Evolutionary conservation across 2,329 filamentous ascomycete genomes (phyloP), one percentile per base, ranked within the genome.

Genomic region (Penicillium sclerotigenum): DNA sequence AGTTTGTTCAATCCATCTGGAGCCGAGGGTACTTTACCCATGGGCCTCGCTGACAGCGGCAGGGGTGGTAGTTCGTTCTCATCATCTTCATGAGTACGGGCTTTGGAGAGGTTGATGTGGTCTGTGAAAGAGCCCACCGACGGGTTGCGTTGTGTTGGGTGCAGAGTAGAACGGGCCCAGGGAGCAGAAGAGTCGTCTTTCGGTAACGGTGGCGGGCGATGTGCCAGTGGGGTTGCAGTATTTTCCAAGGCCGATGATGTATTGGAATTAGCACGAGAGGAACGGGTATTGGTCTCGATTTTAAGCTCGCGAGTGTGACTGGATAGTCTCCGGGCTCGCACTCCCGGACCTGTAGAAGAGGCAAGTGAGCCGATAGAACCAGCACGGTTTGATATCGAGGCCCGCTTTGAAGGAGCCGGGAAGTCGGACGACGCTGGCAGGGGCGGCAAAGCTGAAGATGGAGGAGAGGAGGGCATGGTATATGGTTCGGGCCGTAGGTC

Each of bases 291-390:
- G 11, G 91, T 97, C 72, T 97, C 90, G 54, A 97, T 97, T 75
- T 91, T 96, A 48, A 97, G 79, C 67, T 92, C 89, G 70, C 89
- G 92, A 14, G 83, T 90, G 65, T 90, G 87, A 8, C 88, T 89
- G 4, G 92, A 96, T 31, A 96, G 77, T 59, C 92, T 84, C 58
- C 92, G 83, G 64, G 83, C 90, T 51, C 90, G 83, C 49, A 95
- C 89, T 38, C 85, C 80, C 54, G 73, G 73, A 22, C 71, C 64
- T 2, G 37, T 42, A 18, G 37, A 49, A 36, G 52, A 54, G 13
- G 66, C 63, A 52, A 64, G 59, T 34, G 62, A 63, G 7, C 61
- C 59, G 53, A 64, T 61, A 20, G 59, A 51, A 18, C 65, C 60
- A 59, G 54, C 57, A 34, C 58, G 62, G 11, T 57, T 56, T 38